A percentile compares a stretch with the other conserved stretches of the same genome.
phyloP scores from a whole-genome alignment of 371 early-diverging fungal species.

The Zopfochytrium polystomum region DNA sequence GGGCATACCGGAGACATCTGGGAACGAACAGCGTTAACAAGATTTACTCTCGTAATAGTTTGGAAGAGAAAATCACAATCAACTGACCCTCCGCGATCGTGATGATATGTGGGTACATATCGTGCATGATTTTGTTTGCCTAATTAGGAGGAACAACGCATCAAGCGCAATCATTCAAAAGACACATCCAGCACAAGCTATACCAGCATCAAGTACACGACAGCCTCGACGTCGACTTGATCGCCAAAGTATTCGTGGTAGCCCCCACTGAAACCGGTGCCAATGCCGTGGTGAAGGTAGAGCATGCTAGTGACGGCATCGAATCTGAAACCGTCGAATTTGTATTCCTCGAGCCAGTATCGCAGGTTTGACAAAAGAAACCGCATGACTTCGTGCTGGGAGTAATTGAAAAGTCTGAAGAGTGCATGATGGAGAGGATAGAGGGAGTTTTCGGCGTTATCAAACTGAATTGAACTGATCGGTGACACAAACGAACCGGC shows the following conservation, averaged over 20 bases:
- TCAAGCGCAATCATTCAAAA: conserved; percentile 5
- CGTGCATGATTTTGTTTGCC: conserved; percentile 85
- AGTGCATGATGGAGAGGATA: background rate
- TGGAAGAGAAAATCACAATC: background rate
- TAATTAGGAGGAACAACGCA: conserved; percentile 10
- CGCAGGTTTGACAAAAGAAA: conserved; percentile 91
- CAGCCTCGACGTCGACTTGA: conserved; percentile 78
- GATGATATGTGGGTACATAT: conserved; percentile 69
- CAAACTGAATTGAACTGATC: background rate
- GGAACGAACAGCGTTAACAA: background rate
- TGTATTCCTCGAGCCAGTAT: conserved; percentile 85
- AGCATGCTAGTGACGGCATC: conserved; percentile 97
- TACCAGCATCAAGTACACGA: conserved; percentile 79
- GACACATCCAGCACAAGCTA: background rate
- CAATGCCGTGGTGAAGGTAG: conserved; percentile 93
- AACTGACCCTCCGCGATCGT: conserved; percentile 85
- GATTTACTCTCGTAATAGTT: background rate
- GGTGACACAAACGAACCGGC: conserved; percentile 30
- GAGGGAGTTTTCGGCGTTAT: background rate
- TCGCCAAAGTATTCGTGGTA: conserved; percentile 92
- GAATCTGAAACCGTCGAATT: conserved; percentile 96
- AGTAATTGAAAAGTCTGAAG: conserved; percentile 87
- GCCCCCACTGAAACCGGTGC: conserved; percentile 86
- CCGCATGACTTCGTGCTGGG: conserved; percentile 80
- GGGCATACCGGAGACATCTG: conserved; percentile 97